Percentiles rank a stretch among this genome's conserved stretches.
Evolutionary conservation across 352 stramenopile genomes (phyloP).

Genomic region (Phytophthora lateralis): DNA sequence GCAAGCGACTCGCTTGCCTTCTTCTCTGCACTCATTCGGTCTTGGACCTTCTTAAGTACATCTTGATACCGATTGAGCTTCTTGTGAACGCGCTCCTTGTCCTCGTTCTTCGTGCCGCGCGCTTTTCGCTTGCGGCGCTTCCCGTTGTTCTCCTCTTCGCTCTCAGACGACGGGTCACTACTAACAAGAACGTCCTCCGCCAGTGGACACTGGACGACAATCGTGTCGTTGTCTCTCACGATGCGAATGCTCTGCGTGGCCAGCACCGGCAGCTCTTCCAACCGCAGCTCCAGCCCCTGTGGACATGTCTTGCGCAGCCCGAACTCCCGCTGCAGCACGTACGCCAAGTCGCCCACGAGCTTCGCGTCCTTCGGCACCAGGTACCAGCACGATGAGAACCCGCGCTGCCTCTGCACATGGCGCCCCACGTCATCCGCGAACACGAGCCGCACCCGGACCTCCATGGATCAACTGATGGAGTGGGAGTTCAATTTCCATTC

Average conservation of each 20-base stretch:
- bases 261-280: slow-evolving; percentile 67
- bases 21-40: background rate
- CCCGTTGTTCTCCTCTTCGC: slow-evolving; percentile 2
- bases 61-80: slow-evolving; percentile 8
- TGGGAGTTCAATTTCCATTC: background rate
- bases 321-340: slow-evolving; percentile 66
- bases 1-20: background rate
- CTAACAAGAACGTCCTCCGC: background rate
- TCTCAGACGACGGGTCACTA: slow-evolving; percentile 15
- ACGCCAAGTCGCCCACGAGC: slow-evolving; percentile 66
- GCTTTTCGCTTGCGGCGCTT: slow-evolving; percentile 23
- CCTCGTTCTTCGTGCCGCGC: slow-evolving; percentile 11
- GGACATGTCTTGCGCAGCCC: slow-evolving; percentile 50
- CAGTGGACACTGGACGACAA: slow-evolving; percentile 52
- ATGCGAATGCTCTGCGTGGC: slow-evolving; percentile 61
- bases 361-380: slow-evolving; percentile 49
- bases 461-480: slow-evolving; percentile 13
- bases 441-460: slow-evolving; percentile 44
- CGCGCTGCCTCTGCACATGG: slow-evolving; percentile 48
- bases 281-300: slow-evolving; percentile 51
- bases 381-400: slow-evolving; percentile 74
- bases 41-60: slow-evolving; percentile 6
- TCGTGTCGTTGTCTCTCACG: slow-evolving; percentile 66
- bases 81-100: slow-evolving; percentile 4
- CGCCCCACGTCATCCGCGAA: slow-evolving; percentile 60